Evolutionary conservation across 192 early-diverging fungal genomes (phyloP), one percentile per base, ranked within the genome.

Genomic region (Coemansia sp.): DNA sequence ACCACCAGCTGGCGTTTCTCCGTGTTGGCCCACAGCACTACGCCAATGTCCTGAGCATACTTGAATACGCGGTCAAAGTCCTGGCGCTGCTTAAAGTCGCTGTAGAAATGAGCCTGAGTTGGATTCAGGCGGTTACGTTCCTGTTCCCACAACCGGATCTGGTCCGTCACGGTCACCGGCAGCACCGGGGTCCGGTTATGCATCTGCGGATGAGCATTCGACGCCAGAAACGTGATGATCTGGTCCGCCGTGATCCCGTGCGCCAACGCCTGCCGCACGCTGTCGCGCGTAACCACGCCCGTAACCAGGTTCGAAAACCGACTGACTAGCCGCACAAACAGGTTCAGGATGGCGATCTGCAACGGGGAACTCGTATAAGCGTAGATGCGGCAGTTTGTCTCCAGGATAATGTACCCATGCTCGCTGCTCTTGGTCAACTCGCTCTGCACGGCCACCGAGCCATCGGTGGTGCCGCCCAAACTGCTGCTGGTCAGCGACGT

Each of bases 141-240:
- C 66, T 88, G 83, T 64, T 98, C 95, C 95, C 95, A 98, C 42
- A 98, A 60, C 30, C 89, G 64, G 27, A 98, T 90, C 67, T 98
- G 95, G 68, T 98, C 95, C 0, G 91, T 79, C 2, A 98, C 92
- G 2, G 94, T 96, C 7, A 85, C 53, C 1, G 95, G 95, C 45
- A 98, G 60, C 13, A 95, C 70, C 0, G 92, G 90, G 10, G 64
- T 72, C 55, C 80, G 60, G 61, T 86, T 85, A 46, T 84, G 78
- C 88, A 96, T 92, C 48, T 96, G 89, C 14, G 88, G 83, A 60
- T 98, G 95, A 0, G 95, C 91, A 47, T 98, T 89, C 18, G 84
- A 68, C 5, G 81, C 82, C 22, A 98, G 67, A 52, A 92, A 98
- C 3, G 82, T 80, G 44, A 97, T 92, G 39, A 97, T 97, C 72